Evolutionary conservation across 441 rosid species (phyloP), one percentile per base, ranked within the genome.

Genomic region (Pelargonium fulgidum): DNA sequence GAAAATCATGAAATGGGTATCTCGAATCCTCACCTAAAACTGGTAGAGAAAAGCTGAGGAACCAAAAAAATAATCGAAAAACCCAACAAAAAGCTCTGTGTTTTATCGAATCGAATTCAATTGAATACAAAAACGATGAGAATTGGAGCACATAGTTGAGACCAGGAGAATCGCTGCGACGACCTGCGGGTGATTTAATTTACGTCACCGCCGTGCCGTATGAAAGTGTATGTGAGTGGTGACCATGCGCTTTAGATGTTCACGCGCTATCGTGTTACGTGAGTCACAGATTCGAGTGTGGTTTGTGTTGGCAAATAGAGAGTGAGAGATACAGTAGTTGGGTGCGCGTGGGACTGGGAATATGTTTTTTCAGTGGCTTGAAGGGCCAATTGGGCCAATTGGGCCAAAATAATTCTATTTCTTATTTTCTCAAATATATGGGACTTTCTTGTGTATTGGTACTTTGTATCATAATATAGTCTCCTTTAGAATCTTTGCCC

Each of bases 301-400:
- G 56, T 16, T 50, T 50, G n/a, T 52, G 59, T 13, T 5, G 6
- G 58, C n/a, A 68, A 77, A 63, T 73, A 69, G 74, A 71, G 67
- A 68, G 19, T 36, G 13, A 26, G 22, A 45, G 81, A 73, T 74
- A 70, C 77, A 7, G 42, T 6, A 39, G 42, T 71, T 69, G 75
- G 69, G 45, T 66, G 4, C 12, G 11, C 69, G 29, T 67, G 64
- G 65, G 74, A 36, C 64, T 36, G 45, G 2, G 11, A 0, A 7
- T 17, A 41, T 33, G 59, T 54, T 42, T 19, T 13, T 59, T 39
- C 36, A 14, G 19, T 44, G 20, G 26, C 63, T 12, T 7, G 11
- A 48, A 56, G 10, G 68, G 73, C 39, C 12, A 41, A 22, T 62
- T 8, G 50, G 9, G 68, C 67, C 56, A 7, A 50, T 13, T 68